Evolutionary conservation across 2,329 filamentous ascomycete genomes (phyloP).

Genomic region (Fusarium brachygibbosum): DNA sequence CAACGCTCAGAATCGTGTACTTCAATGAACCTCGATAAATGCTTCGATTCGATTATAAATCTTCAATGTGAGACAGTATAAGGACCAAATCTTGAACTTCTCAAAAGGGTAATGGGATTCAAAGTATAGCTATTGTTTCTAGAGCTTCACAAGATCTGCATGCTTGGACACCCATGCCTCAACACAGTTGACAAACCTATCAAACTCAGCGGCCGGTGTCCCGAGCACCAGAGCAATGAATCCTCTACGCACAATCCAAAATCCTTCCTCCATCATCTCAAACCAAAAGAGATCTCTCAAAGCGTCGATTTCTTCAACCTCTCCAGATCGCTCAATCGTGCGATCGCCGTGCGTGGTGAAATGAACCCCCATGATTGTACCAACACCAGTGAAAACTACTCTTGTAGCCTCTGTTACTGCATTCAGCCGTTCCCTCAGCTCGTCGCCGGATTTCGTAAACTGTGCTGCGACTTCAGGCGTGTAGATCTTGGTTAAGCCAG

Average conservation of each 20-base stretch:
- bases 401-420: constrained; percentile 53
- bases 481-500: constrained; percentile 55
- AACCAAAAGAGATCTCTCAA: constrained; percentile 61
- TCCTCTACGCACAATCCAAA: constrained; percentile 59
- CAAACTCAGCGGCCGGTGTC: constrained; percentile 56
- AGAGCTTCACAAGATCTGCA: constrained; percentile 33
- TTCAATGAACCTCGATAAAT: not conserved
- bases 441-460: constrained; percentile 53
- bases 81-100: not conserved
- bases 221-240: constrained; percentile 58
- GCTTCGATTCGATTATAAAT: not conserved
- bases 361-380: constrained; percentile 56
- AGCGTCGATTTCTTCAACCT: constrained; percentile 51
- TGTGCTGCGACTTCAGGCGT: constrained; percentile 50
- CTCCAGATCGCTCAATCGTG: constrained; percentile 48
- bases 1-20: constrained; percentile 4
- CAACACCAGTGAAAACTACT: constrained; percentile 56
- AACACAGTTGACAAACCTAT: constrained; percentile 57
- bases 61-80: not conserved
- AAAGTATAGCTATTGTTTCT: not conserved
- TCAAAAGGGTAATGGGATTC: not conserved
- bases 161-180: constrained; percentile 52
- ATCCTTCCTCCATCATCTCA: constrained; percentile 61
- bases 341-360: constrained; percentile 52
- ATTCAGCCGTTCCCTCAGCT: constrained; percentile 50